A percentile compares a stretch with the other conserved stretches of the same genome.
Evolutionary conservation across 1,284 basidiomycete genomes (phyloP).

Genomic region (Phellopilus nigrolimitatus): DNA sequence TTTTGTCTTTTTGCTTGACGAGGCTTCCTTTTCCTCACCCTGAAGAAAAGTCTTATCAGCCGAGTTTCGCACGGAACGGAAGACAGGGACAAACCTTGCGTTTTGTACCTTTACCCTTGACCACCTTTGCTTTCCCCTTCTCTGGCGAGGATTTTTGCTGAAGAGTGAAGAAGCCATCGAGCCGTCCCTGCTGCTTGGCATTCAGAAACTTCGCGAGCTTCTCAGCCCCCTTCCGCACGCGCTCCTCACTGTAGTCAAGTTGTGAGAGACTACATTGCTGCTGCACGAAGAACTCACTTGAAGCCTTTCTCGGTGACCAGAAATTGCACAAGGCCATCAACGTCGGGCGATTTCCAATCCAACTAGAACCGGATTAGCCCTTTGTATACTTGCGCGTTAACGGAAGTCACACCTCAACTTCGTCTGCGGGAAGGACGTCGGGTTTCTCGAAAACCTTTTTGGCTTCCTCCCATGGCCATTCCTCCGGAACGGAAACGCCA

Average conservation of each 20-base stretch:
- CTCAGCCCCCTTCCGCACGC: slow-evolving; percentile 92
- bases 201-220: slow-evolving; percentile 86
- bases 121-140: slow-evolving; percentile 32
- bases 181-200: slow-evolving; percentile 91
- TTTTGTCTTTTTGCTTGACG: slow-evolving; percentile 31
- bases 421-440: slow-evolving; percentile 81
- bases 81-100: slow-evolving; percentile 54
- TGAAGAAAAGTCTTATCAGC: slow-evolving; percentile 22
- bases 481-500: slow-evolving; percentile 80
- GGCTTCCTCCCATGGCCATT: slow-evolving; percentile 96
- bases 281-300: slow-evolving; percentile 56
- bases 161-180: slow-evolving; percentile 92
- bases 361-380: slow-evolving; percentile 49
- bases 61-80: background rate
- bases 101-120: slow-evolving; percentile 49
- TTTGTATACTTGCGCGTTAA: too few relatives aligned
- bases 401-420: slow-evolving; percentile 66
- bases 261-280: background rate
- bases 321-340: slow-evolving; percentile 93
- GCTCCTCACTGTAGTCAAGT: slow-evolving; percentile 71
- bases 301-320: slow-evolving; percentile 95
- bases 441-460: slow-evolving; percentile 87
- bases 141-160: slow-evolving; percentile 50
- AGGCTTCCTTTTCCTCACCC: slow-evolving; percentile 29
- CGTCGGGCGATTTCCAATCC: slow-evolving; percentile 92